Conservation (phyloP, 371 early-diverging fungal genomes). For the Lichtheimia ornata region DNA sequence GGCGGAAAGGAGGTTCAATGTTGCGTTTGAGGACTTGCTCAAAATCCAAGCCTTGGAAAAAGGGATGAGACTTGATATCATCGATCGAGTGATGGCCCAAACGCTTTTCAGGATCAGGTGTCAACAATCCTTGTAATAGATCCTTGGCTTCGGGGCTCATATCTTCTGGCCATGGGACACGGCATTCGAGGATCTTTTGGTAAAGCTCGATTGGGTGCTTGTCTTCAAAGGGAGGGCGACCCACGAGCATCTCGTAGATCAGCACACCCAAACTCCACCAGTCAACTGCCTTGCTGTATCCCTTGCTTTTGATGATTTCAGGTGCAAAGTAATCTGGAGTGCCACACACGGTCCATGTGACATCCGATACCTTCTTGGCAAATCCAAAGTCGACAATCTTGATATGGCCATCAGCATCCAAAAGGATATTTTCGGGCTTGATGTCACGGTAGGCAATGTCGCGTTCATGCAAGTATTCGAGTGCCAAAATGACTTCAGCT, state of each 20-base stretch:
- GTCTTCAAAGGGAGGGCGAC: slow-evolving; percentile 94
- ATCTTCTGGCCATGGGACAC: slow-evolving; percentile 76
- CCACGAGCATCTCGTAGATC: slow-evolving; percentile 95
- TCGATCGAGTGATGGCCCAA: slow-evolving; percentile 56
- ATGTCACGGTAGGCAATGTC: slow-evolving; percentile 97
- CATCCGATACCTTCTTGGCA: slow-evolving; percentile 81
- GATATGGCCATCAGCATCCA: slow-evolving; percentile 92
- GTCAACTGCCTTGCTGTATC: slow-evolving; percentile 97
- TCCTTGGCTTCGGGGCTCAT: slow-evolving; percentile 90
- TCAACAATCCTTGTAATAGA: slow-evolving; percentile 84
- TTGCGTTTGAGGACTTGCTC: slow-evolving; percentile 68
- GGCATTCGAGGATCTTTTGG: slow-evolving; percentile 76
- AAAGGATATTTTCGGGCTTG: slow-evolving; percentile 92
- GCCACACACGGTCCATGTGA: slow-evolving; percentile 95
- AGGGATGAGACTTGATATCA: slow-evolving; percentile 93
- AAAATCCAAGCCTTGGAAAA: slow-evolving; percentile 97
- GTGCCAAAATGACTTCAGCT: slow-evolving; percentile 76
- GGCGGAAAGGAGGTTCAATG: slow-evolving; percentile 90
- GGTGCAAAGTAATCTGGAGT: slow-evolving; percentile 96
- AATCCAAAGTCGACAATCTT: slow-evolving; percentile 99
- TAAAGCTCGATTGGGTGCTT: slow-evolving; percentile 88
- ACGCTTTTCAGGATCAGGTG: slow-evolving; percentile 59
- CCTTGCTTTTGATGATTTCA: slow-evolving; percentile 96
- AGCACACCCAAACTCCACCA: slow-evolving; percentile 99
- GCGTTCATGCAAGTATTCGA: slow-evolving; percentile 93